Evolutionary conservation across 192 early-diverging fungal species (phyloP), one percentile per base, ranked within the genome.

Genomic region (Rhizophagus clarus): DNA sequence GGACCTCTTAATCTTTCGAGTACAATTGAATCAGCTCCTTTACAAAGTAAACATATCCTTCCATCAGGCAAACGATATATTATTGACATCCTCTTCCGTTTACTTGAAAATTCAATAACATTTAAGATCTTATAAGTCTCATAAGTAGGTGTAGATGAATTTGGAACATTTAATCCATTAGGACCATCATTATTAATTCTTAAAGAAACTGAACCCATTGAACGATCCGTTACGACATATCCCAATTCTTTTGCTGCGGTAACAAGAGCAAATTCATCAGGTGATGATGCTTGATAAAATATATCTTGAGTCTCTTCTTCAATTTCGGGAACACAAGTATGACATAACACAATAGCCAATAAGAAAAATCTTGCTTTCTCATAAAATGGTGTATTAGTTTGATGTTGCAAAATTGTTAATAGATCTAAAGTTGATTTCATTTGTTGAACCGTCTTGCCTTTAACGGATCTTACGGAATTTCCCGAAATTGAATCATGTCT

Each of bases 1-100:
- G 81, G 81, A 56, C 80, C 79, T 37, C 79, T 79, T 22, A 93
- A 84, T 2, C 93, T 87, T 70, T 91, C 93, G 72, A 95, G 84
- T 71, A 97, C 89, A 28, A 95, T 92, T 9, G 95, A 95, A 82
- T 97, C 96, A 2, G 96, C 96, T 32, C 97, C 97, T 87, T 98
- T 97, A 84, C 92, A 94, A 81, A 94, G 90, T 64, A 98, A 82
- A 14, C 91, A 88, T 68, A 96, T 95, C 28, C 87, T 88, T 11
- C 92, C 93, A 76, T 94, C 90, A 6, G 93, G 89, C 73, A 90
- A 88, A 34, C 90, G 86, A 72, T 93, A 88, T 42, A 98, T 87
- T 9, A 95, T 89, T 0, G 92, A 93, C 96, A 97, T 97, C 45
- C 96, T 91, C 81, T 98, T 98, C 26, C 96, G 90, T 67, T 93